Base-by-base conservation (phyloP, 306 rosid species). In the Delonix regia region DNA sequence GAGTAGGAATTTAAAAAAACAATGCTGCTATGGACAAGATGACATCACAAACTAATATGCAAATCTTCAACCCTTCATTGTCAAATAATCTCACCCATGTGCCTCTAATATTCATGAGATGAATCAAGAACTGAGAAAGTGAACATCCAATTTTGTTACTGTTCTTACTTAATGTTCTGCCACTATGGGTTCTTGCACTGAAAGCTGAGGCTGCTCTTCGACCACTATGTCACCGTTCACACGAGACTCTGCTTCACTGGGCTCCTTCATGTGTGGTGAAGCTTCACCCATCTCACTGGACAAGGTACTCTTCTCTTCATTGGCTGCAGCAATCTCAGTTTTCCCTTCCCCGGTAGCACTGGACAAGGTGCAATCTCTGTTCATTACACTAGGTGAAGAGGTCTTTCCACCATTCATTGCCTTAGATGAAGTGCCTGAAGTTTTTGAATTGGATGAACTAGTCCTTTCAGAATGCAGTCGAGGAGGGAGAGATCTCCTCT, bases 401-500 rank as follows among this genome's bases (percentile, higher is more conserved):
- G 70, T 76, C 62, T 88, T 93, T 68, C 77, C 82, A 38, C 55
- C 86, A 38, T 73, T 71, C 80, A 63, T 70, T 72, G 83, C 86
- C 88, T 91, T 88, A 44, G 91, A 74, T 66, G 94, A 57, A 77
- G 86, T 90, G 38, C 73, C 87, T 12, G 73, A 89, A 82, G 80
- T 75, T 57, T 76, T 66, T 47, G 81, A 48, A 64, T 72, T 83
- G 74, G 94, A 71, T 68, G 88, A 79, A 77, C 89, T 78, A 77
- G 73, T 84, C 86, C 74, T 93, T 55, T 87, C 96, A 77, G 98
- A 83, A 52, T 89, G 87, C 78, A 93, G 87, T 78, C 84, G 86
- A 49, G 98, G 90, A 69, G 99, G 99, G 74, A 96, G 98, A 74
- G 99, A 96, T 84, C 82, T 96, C 30, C 99, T 81, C 16, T 81